Percentiles rank a stretch among this genome's conserved stretches.
Conservation (phyloP, 2,329 filamentous ascomycete genomes). For the Trichophaea hybrida region DNA sequence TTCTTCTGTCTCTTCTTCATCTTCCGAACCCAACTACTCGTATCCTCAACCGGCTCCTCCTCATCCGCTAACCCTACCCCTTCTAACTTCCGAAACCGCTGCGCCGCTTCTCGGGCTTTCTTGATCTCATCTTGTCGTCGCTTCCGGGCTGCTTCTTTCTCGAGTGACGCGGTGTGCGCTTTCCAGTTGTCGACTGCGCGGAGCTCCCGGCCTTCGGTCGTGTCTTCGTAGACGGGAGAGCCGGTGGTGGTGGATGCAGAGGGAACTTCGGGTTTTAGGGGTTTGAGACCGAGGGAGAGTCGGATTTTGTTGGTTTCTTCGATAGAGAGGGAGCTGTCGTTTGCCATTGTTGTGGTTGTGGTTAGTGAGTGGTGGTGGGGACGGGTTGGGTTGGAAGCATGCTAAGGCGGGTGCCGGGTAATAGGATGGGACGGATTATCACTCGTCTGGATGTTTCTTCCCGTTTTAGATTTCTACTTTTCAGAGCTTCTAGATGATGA, state of each 20-base stretch:
- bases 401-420: too few relatives aligned
- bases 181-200: constrained; percentile 30
- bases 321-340: constrained; percentile 52
- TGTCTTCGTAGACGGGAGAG: constrained; percentile 63
- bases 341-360: constrained; percentile 23
- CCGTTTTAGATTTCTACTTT: too few relatives aligned
- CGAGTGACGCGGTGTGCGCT: constrained; percentile 53
- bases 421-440: too few relatives aligned
- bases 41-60: constrained; percentile 49
- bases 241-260: constrained; percentile 36
- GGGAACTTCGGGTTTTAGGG: constrained; percentile 57
- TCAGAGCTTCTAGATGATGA: too few relatives aligned
- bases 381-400: too few relatives aligned
- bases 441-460: too few relatives aligned
- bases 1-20: constrained; percentile 92
- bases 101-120: constrained; percentile 71
- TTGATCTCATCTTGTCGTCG: constrained; percentile 70
- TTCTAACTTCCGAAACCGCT: constrained; percentile 59
- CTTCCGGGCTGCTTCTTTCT: constrained; percentile 58
- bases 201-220: constrained; percentile 43
- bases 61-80: constrained; percentile 72
- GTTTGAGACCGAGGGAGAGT: constrained; percentile 75
- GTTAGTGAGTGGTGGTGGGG: too few relatives aligned
- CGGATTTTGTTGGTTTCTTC: constrained; percentile 91
- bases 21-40: constrained; percentile 71